These are phyloP conservation scores for Pichia sp. DNA, from an alignment of 1,139 yeast species.

Conservation along the genomic window DNA sequence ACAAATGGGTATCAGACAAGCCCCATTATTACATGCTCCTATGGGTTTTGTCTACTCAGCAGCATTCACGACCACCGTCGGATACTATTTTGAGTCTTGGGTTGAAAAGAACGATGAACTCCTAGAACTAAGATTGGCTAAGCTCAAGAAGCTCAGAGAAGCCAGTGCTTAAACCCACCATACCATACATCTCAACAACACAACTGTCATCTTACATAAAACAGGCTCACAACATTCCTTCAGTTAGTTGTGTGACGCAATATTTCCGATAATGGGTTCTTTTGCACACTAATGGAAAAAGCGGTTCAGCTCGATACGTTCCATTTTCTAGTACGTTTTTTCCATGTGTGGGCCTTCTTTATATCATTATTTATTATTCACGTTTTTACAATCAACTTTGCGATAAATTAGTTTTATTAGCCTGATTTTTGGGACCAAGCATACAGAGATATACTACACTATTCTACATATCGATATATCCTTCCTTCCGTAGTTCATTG, in stretches of 20 bases:
- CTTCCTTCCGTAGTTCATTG: constrained; percentile 17
- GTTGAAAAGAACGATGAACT: constrained; percentile 36
- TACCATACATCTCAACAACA: constrained; percentile 1
- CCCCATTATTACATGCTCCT: constrained; percentile 34
- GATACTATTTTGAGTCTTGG: constrained; percentile 35
- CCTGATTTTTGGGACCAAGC: not conserved
- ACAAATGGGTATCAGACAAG: constrained; percentile 38
- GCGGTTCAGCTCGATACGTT: not conserved
- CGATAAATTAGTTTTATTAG: not conserved
- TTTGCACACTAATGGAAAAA: not conserved
- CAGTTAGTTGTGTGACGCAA: not conserved
- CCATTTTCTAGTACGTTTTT: too few relatives aligned
- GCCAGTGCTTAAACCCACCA: constrained; percentile 14
- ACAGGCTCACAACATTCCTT: not conserved
- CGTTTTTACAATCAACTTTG: constrained; percentile 14
- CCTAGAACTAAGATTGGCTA: constrained; percentile 34
- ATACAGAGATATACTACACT: not conserved
- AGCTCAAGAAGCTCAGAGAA: constrained; percentile 34
- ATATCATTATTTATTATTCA: constrained; percentile 10
- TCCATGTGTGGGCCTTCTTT: not conserved
- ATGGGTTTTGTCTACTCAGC: constrained; percentile 38
- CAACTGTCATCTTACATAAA: not conserved
- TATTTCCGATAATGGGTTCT: not conserved
- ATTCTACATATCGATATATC: constrained; percentile 14
- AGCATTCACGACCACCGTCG: constrained; percentile 38